phyloP scores from a whole-genome alignment of 306 rosid genomes.

The Fagus crenata region DNA sequence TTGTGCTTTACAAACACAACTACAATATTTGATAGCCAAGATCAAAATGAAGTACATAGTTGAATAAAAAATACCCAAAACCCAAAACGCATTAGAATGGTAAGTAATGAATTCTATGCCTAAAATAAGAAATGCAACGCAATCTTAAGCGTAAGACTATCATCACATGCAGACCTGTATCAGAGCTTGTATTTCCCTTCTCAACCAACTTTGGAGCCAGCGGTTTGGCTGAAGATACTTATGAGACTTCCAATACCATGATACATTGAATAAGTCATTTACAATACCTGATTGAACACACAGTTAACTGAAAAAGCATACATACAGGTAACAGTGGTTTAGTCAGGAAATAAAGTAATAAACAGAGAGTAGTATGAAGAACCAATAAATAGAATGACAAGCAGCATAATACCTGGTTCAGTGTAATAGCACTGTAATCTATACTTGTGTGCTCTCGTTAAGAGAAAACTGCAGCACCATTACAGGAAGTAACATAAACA shows the following conservation, averaged over 20 bases:
- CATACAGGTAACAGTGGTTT: constrained; percentile 6
- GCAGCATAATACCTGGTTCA: constrained; percentile 56
- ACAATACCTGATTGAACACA: constrained; percentile 52
- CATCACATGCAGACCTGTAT: constrained; percentile 55
- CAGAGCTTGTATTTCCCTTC: constrained; percentile 84
- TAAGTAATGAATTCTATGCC: too few species aligned
- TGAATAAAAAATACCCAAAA: too few species aligned
- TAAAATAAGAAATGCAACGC: too few species aligned
- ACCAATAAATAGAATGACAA: background rate
- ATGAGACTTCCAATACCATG: constrained; percentile 57
- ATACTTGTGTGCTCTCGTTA: constrained; percentile 61
- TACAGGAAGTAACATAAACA: constrained; percentile 11
- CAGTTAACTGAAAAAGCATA: constrained; percentile 3
- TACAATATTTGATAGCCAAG: too few species aligned
- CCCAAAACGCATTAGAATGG: too few species aligned
- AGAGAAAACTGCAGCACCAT: constrained; percentile 58
- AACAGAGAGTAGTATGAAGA: constrained; percentile 14
- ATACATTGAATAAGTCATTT: constrained; percentile 55
- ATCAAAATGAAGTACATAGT: too few species aligned
- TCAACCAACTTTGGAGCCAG: constrained; percentile 82
- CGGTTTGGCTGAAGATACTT: constrained; percentile 63
- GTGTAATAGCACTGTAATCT: constrained; percentile 90
- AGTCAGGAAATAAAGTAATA: constrained; percentile 10
- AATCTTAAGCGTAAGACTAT: too few species aligned
- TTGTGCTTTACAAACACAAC: too few species aligned